These are phyloP conservation scores for Groenewaldozyma salmanticensis DNA, from an alignment of 805 yeast genomes.

Conservation along the genomic window DNA sequence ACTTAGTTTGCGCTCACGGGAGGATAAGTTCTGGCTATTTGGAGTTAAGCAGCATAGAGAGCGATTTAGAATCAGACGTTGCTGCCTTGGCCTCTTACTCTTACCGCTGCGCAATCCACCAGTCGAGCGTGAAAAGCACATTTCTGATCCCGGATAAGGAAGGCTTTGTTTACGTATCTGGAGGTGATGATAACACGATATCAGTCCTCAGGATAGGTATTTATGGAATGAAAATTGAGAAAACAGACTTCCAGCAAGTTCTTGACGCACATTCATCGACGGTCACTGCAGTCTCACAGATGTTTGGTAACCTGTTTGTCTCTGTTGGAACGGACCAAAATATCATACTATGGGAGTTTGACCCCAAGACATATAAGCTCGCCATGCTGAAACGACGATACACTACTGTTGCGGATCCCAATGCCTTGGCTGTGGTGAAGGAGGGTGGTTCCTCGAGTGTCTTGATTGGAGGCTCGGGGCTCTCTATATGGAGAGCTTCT, in stretches of 20 bases:
- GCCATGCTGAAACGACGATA: slow-evolving; percentile 35
- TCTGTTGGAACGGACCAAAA: slow-evolving; percentile 82
- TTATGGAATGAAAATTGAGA: neutral
- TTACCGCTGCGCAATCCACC: slow-evolving; percentile 45
- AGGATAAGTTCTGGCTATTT: too few species aligned
- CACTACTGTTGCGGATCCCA: slow-evolving; percentile 90
- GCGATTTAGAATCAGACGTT: neutral
- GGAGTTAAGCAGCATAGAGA: slow-evolving; percentile 3
- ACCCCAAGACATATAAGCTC: slow-evolving; percentile 16
- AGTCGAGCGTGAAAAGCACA: slow-evolving; percentile 73
- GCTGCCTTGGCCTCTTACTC: neutral
- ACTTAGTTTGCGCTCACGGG: too few species aligned
- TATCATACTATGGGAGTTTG: slow-evolving; percentile 53
- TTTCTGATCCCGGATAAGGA: slow-evolving; percentile 21
- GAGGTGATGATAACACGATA: slow-evolving; percentile 89
- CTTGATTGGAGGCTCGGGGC: slow-evolving; percentile 10
- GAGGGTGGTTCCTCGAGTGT: neutral
- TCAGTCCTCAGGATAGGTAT: slow-evolving; percentile 32
- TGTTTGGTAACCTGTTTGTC: slow-evolving; percentile 26
- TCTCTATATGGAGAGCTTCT: slow-evolving; percentile 5
- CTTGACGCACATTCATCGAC: slow-evolving; percentile 77
- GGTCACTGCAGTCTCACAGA: slow-evolving; percentile 50
- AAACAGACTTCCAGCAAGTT: slow-evolving; percentile 17
- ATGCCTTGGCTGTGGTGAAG: slow-evolving; percentile 29
- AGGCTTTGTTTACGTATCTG: slow-evolving; percentile 38